Evolutionary conservation across 2,329 filamentous ascomycete species (phyloP).

Genomic region (Westerdykella ornata): DNA sequence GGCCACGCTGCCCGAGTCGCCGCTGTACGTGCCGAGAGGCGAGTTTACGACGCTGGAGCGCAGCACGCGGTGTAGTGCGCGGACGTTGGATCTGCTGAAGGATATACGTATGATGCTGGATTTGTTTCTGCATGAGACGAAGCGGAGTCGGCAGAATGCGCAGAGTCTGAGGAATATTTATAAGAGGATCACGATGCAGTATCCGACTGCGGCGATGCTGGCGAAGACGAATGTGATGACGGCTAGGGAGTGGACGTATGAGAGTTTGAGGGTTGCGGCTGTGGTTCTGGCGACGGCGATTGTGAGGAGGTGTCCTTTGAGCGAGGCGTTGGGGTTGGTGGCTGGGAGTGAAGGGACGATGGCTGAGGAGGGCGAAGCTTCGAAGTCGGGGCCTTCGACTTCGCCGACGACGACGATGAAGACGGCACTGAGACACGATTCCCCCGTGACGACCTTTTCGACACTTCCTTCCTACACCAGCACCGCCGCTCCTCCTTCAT

Average conservation of each 20-base stretch:
- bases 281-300: constrained; percentile 32
- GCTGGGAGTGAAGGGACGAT: constrained; percentile 2
- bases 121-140: constrained; percentile 20
- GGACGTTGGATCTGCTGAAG: constrained; percentile 19
- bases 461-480: constrained; percentile 12
- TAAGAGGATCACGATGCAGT: constrained; percentile 17
- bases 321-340: constrained; percentile 18
- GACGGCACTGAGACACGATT: constrained; percentile 9
- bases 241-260: constrained; percentile 27
- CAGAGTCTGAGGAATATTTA: constrained; percentile 14
- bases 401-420: no score
- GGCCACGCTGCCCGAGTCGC: constrained; percentile 31
- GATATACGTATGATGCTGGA: constrained; percentile 29
- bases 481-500: constrained; percentile 8
- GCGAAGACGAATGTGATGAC: constrained; percentile 10
- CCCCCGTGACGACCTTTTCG: constrained; percentile 13
- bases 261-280: constrained; percentile 30
- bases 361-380: background rate
- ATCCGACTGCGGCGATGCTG: constrained; percentile 11
- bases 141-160: constrained; percentile 13
- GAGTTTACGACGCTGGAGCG: constrained; percentile 24
- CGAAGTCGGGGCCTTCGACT: background rate
- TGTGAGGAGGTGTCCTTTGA: constrained; percentile 19
- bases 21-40: constrained; percentile 27
- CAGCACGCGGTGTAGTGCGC: constrained; percentile 10